Conservation (phyloP, 2,329 filamentous ascomycete species). For the Fulvia fulva region DNA sequence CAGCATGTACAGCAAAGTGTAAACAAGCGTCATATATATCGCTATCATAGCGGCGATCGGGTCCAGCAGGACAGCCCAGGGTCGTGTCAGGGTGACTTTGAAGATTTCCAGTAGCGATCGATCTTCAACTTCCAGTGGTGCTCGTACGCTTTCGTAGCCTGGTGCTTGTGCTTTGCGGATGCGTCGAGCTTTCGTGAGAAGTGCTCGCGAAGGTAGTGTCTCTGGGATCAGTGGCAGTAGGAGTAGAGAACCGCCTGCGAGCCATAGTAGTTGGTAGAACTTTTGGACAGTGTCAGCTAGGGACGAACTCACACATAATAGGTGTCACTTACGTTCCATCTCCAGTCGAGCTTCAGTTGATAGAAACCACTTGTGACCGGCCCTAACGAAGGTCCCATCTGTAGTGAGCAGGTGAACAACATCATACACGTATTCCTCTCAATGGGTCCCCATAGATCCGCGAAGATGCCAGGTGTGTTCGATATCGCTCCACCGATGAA, state of each 20-base stretch:
- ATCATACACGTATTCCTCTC: slow-evolving; percentile 52
- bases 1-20: slow-evolving; percentile 49
- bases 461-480: slow-evolving; percentile 49
- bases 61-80: slow-evolving; percentile 69
- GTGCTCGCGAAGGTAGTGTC: slow-evolving; percentile 50
- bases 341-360: slow-evolving; percentile 49
- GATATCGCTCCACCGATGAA: slow-evolving; percentile 48
- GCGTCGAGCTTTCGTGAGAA: slow-evolving; percentile 52
- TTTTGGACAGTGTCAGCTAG: no score
- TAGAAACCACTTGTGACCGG: slow-evolving; percentile 58
- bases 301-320: no score
- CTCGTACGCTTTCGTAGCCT: slow-evolving; percentile 50
- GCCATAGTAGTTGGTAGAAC: slow-evolving; percentile 43
- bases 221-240: slow-evolving; percentile 55
- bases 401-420: slow-evolving; percentile 42
- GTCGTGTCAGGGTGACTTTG: slow-evolving; percentile 56
- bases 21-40: slow-evolving; percentile 62
- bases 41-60: slow-evolving; percentile 64
- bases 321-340: slow-evolving; percentile 32
- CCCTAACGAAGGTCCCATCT: slow-evolving; percentile 47
- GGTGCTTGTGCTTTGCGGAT: slow-evolving; percentile 31
- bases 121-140: slow-evolving; percentile 46
- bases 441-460: slow-evolving; percentile 52
- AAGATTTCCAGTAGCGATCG: slow-evolving; percentile 41
- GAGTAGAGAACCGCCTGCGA: slow-evolving; percentile 33